Evolutionary conservation across 192 early-diverging fungal genomes (phyloP).

Genomic region (Tieghemiomyces parasiticus): DNA sequence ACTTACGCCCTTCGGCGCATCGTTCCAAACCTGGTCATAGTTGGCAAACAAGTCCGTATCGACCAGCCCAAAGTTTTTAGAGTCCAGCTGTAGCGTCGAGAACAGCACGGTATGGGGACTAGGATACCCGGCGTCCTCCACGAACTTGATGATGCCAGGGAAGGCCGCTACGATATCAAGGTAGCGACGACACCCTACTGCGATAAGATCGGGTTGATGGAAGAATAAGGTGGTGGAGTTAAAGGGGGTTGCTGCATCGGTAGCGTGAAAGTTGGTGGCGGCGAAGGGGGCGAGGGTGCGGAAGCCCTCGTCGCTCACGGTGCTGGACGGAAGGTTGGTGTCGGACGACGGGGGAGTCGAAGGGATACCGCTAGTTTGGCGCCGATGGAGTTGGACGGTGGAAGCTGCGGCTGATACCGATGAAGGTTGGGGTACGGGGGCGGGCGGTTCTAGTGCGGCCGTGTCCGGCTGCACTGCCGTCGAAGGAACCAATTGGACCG

Average conservation of each 20-base stretch:
- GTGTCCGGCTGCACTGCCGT: too few relatives aligned
- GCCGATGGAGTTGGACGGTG: neutral
- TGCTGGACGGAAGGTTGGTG: neutral
- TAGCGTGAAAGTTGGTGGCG: neutral
- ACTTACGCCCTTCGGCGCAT: neutral
- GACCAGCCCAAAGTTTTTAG: constrained; percentile 2
- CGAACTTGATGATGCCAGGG: neutral
- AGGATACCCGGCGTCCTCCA: neutral
- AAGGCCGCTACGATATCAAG: neutral
- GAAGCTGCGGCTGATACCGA: neutral
- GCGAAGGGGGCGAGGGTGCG: neutral
- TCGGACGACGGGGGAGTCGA: neutral
- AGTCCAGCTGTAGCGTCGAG: neutral
- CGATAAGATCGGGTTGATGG: constrained; percentile 2
- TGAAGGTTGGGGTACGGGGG: too few relatives aligned
- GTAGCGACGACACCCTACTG: neutral
- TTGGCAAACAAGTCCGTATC: constrained; percentile 4
- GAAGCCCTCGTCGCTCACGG: neutral
- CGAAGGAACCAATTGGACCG: too few relatives aligned
- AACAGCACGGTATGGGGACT: neutral
- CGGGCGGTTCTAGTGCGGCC: neutral
- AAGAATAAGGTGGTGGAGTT: constrained; percentile 7
- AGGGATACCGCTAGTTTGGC: neutral
- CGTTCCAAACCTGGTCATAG: neutral
- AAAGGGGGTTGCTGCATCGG: neutral